Evolutionary conservation across 805 yeast species (phyloP).

Genomic region (Blastobotrys attinorum): DNA sequence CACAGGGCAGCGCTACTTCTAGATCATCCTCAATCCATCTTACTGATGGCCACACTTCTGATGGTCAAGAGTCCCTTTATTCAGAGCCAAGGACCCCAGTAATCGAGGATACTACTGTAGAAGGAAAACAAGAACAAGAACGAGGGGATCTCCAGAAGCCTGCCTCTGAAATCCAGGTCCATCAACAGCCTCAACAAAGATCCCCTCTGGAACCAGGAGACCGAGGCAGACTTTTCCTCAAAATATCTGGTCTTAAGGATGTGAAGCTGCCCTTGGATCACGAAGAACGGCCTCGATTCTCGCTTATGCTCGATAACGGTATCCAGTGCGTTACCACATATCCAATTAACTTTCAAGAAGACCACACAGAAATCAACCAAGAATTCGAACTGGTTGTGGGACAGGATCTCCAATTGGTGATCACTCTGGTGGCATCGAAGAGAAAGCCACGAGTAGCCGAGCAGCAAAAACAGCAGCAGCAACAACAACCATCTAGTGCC

Average conservation of each 20-base stretch:
- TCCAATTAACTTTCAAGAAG: conserved; percentile 26
- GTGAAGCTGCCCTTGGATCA: conserved; percentile 35
- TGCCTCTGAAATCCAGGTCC: not conserved
- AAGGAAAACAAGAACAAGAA: too few relatives aligned
- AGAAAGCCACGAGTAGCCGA: not conserved
- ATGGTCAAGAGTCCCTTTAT: not conserved
- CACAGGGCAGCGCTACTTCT: not conserved
- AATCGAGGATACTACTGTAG: not conserved
- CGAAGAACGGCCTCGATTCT: conserved; percentile 39
- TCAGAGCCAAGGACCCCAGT: not conserved
- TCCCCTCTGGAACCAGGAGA: conserved; percentile 17
- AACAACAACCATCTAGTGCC: conserved; percentile 3
- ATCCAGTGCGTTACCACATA: conserved; percentile 67
- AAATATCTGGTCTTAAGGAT: conserved; percentile 20
- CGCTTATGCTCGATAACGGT: conserved; percentile 61
- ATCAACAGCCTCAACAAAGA: not conserved
- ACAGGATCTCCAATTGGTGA: conserved; percentile 50
- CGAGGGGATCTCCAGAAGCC: too few relatives aligned
- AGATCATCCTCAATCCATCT: not conserved
- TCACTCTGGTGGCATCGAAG: conserved; percentile 56
- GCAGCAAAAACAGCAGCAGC: not conserved
- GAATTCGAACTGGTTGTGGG: conserved; percentile 74
- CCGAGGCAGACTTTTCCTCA: conserved; percentile 22
- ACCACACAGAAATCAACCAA: conserved; percentile 40
- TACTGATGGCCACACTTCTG: not conserved